A percentile compares a stretch with the other conserved stretches of the same genome.
Conservation (phyloP, 2,329 filamentous ascomycete genomes). For the Claviceps digitariae region DNA sequence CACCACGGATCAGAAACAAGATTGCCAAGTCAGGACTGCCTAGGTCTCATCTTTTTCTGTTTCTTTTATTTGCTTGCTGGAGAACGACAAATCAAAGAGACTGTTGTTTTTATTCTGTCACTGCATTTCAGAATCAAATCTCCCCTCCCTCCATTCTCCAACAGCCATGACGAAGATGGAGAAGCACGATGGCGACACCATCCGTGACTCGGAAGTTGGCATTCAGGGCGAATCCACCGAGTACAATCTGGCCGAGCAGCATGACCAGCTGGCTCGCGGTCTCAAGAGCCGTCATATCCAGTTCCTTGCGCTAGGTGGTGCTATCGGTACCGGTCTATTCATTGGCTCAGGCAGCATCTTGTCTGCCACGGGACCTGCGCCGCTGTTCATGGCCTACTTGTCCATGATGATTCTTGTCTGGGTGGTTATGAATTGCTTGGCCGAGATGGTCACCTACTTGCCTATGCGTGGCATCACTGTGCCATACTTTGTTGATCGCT, state of each 20-base stretch:
- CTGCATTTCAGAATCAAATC: too few species aligned
- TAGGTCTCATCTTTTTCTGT: not conserved
- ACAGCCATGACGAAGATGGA: slow-evolving; percentile 2
- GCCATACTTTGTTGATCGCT: slow-evolving; percentile 41
- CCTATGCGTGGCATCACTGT: slow-evolving; percentile 43
- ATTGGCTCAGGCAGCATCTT: slow-evolving; percentile 47
- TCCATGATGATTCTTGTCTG: slow-evolving; percentile 41
- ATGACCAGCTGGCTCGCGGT: slow-evolving; percentile 38
- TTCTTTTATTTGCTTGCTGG: too few species aligned
- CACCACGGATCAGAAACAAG: not conserved
- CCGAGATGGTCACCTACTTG: slow-evolving; percentile 41
- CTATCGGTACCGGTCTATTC: slow-evolving; percentile 52
- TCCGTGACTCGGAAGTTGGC: slow-evolving; percentile 12
- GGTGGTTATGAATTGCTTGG: slow-evolving; percentile 40
- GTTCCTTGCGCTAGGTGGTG: slow-evolving; percentile 42
- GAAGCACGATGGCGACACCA: slow-evolving; percentile 8
- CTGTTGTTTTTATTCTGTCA: too few species aligned
- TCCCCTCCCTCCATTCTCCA: not conserved
- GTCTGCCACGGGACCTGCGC: slow-evolving; percentile 44
- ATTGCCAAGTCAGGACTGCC: not conserved
- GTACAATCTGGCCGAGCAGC: slow-evolving; percentile 22
- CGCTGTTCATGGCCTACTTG: slow-evolving; percentile 56
- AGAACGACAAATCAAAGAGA: not conserved
- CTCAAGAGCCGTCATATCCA: slow-evolving; percentile 48
- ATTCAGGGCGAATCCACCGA: slow-evolving; percentile 14